Conservation (phyloP, 2,329 filamentous ascomycete species). For the Ampelomyces quisqualis region DNA sequence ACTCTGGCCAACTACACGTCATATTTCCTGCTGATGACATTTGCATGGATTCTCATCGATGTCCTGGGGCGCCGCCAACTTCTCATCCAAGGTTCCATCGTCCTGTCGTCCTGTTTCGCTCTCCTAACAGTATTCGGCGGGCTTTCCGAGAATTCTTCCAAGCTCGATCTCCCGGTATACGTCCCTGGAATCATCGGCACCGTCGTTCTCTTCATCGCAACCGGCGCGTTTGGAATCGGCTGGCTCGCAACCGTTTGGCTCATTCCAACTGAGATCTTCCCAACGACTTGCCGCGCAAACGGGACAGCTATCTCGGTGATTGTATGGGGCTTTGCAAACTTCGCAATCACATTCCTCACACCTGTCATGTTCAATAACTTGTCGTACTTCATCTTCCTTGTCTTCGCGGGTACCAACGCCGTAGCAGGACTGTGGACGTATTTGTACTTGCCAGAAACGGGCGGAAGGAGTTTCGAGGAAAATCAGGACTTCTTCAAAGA, state of each 20-base stretch:
- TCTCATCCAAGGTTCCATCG: conserved; percentile 55
- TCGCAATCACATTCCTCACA: conserved; percentile 58
- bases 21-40: conserved; percentile 63
- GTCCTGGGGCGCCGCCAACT: conserved; percentile 56
- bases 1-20: conserved; percentile 63
- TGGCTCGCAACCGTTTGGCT: conserved; percentile 63
- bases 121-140: conserved; percentile 55
- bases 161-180: conserved; percentile 44
- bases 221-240: conserved; percentile 61
- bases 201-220: conserved; percentile 57
- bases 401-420: conserved; percentile 57
- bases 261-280: conserved; percentile 61
- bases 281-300: conserved; percentile 56
- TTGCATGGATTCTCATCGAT: conserved; percentile 62
- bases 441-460: conserved; percentile 56
- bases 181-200: conserved; percentile 54
- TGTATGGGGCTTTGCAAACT: conserved; percentile 60
- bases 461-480: conserved; percentile 60
- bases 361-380: conserved; percentile 62
- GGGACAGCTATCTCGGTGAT: conserved; percentile 58
- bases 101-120: conserved; percentile 53
- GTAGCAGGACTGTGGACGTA: conserved; percentile 59
- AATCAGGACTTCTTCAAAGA: conserved; percentile 61
- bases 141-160: conserved; percentile 46
- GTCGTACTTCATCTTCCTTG: conserved; percentile 59